Conservation (phyloP, 306 rosid genomes). For the Rubus idaeus region DNA sequence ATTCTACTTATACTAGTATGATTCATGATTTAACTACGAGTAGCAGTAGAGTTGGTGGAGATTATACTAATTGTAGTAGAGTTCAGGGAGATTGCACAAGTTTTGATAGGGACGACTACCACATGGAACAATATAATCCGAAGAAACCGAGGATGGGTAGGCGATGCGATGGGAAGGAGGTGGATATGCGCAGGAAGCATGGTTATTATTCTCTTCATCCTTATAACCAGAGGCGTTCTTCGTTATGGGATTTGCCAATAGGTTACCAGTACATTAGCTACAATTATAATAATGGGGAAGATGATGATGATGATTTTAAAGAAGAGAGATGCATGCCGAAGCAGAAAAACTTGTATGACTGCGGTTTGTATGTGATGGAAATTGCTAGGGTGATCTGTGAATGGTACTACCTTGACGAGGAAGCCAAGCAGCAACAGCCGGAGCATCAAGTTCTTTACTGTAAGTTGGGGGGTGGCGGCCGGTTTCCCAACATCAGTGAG, state of each 20-base stretch:
- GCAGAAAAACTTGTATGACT: background rate
- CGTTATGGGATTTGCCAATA: too few species aligned
- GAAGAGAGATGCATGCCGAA: constrained; percentile 3
- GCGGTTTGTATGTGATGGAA: constrained; percentile 3
- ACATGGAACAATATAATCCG: background rate
- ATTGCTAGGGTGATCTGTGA: background rate
- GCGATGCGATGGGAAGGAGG: background rate
- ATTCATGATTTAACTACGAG: background rate
- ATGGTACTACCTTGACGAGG: constrained; percentile 1
- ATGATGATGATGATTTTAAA: background rate
- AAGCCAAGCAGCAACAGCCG: background rate
- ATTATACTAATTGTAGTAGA: background rate
- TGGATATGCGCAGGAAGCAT: too few species aligned
- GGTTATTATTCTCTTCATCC: too few species aligned
- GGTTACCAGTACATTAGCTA: too few species aligned
- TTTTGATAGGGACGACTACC: background rate
- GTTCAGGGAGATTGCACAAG: background rate
- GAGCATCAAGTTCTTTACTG: background rate
- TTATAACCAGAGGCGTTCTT: too few species aligned
- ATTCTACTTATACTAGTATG: background rate
- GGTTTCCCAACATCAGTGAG: background rate
- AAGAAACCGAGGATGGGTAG: background rate
- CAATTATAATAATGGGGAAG: background rate
- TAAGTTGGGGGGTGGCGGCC: background rate
- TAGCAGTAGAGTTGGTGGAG: background rate